Conservation (phyloP, 2,329 filamentous ascomycete species). For the Trichoderma citrinoviride region DNA sequence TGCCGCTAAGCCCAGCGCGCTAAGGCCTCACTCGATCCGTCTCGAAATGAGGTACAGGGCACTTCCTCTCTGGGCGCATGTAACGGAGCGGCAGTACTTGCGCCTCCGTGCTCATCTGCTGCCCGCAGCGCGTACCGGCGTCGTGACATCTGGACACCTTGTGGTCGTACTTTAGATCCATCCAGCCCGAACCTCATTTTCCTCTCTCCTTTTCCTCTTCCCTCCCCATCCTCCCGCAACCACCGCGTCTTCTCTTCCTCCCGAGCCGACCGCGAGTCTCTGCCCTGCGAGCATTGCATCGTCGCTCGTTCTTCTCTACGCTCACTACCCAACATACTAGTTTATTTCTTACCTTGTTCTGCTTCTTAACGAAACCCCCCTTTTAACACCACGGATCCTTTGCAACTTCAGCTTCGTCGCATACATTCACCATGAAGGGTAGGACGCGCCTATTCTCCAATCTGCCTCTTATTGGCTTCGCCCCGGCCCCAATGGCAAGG, state of each 20-base stretch:
- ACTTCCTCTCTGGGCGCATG: too few relatives aligned
- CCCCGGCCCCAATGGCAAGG: background rate
- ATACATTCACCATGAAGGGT: slow-evolving; percentile 38
- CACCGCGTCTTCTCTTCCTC: slow-evolving; percentile 12
- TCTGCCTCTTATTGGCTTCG: too few relatives aligned
- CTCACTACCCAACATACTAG: slow-evolving; percentile 18
- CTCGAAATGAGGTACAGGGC: too few relatives aligned
- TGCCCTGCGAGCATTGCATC: slow-evolving; percentile 17
- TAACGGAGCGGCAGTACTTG: slow-evolving; percentile 13
- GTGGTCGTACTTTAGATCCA: background rate
- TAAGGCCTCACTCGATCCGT: slow-evolving; percentile 1
- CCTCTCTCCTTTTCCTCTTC: slow-evolving; percentile 5
- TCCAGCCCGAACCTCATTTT: slow-evolving; percentile 8
- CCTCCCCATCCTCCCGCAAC: background rate
- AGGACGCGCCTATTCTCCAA: slow-evolving; percentile 17
- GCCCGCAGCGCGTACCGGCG: background rate
- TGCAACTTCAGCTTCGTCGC: slow-evolving; percentile 24
- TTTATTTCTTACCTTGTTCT: background rate
- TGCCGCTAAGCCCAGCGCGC: slow-evolving; percentile 17
- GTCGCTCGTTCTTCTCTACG: slow-evolving; percentile 24
- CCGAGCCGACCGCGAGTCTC: slow-evolving; percentile 3
- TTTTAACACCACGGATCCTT: background rate
- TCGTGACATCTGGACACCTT: slow-evolving; percentile 18
- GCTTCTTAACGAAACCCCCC: slow-evolving; percentile 1
- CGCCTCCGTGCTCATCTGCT: background rate